A percentile compares a stretch with the other conserved stretches of the same genome.
phyloP scores from a whole-genome alignment of 169 alveolate species.

The Eimeria acervulina region DNA sequence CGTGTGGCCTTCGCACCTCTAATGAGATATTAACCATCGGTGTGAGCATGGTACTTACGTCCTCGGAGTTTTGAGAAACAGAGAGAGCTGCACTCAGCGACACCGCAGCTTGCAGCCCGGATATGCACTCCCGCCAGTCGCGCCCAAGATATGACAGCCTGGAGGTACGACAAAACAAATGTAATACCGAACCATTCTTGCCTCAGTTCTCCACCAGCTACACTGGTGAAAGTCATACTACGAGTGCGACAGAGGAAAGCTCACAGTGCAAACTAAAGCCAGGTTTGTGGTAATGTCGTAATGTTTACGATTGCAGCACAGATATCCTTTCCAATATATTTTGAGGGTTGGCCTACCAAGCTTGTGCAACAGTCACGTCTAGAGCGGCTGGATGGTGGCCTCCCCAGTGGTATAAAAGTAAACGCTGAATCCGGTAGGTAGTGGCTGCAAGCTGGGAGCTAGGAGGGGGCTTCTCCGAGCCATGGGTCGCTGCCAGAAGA shows the following conservation, averaged over 20 bases:
- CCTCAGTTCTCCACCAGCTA: not conserved
- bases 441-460: slow-evolving; percentile 56
- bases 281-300: not conserved
- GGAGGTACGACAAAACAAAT: not conserved
- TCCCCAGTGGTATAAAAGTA: slow-evolving; percentile 75
- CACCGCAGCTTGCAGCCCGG: slow-evolving; percentile 71
- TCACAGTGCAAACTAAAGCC: not conserved
- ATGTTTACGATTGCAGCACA: not conserved
- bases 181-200: not conserved
- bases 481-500: slow-evolving; percentile 63
- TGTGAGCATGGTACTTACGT: not conserved
- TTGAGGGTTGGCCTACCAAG: slow-evolving; percentile 42
- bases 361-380: slow-evolving; percentile 68
- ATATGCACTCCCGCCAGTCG: slow-evolving; percentile 61
- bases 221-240: not conserved
- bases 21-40: not conserved
- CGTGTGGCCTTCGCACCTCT: not conserved
- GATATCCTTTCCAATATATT: not conserved
- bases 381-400: slow-evolving; percentile 68
- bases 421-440: slow-evolving; percentile 27
- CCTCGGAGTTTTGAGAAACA: slow-evolving; percentile 35
- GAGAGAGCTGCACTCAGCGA: slow-evolving; percentile 59
- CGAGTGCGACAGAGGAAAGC: not conserved
- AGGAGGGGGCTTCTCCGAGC: slow-evolving; percentile 75
- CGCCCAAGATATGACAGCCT: slow-evolving; percentile 68